A percentile compares a stretch with the other conserved stretches of the same genome.
Evolutionary conservation across 768 basidiomycete genomes (phyloP).

Genomic region (Mycena galopus): DNA sequence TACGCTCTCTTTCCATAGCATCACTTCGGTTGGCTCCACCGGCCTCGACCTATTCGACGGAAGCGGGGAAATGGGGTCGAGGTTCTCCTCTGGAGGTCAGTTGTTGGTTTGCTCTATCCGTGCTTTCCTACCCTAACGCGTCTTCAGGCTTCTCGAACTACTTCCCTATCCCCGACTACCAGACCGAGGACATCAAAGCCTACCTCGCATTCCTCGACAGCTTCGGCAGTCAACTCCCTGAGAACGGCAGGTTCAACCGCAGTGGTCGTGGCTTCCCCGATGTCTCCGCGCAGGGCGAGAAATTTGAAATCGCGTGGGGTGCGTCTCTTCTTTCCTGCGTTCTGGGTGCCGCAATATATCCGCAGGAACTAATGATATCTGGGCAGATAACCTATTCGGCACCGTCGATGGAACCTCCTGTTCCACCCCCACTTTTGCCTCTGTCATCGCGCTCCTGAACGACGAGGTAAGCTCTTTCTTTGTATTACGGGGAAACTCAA

Average conservation of each 20-base stretch:
- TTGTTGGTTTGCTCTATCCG: neutral
- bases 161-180: constrained; percentile 36
- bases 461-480: constrained; percentile 40
- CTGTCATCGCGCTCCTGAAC: constrained; percentile 58
- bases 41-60: constrained; percentile 30
- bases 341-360: constrained; percentile 2
- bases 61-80: constrained; percentile 50
- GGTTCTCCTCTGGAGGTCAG: constrained; percentile 59
- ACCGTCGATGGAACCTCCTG: constrained; percentile 58
- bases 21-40: constrained; percentile 18
- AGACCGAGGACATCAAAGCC: constrained; percentile 25
- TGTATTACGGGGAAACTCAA: neutral
- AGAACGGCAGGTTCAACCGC: constrained; percentile 41
- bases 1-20: constrained; percentile 2
- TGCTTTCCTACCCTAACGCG: constrained; percentile 18
- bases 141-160: constrained; percentile 58
- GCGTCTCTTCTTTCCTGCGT: neutral
- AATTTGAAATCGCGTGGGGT: constrained; percentile 39
- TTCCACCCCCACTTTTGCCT: constrained; percentile 56
- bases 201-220: constrained; percentile 25
- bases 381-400: neutral
- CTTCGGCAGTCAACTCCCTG: constrained; percentile 24
- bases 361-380: constrained; percentile 2
- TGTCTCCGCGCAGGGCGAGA: constrained; percentile 55
- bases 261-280: constrained; percentile 50